Base-by-base conservation (phyloP, 805 yeast genomes). In the Kodamaea lidongshanica region DNA sequence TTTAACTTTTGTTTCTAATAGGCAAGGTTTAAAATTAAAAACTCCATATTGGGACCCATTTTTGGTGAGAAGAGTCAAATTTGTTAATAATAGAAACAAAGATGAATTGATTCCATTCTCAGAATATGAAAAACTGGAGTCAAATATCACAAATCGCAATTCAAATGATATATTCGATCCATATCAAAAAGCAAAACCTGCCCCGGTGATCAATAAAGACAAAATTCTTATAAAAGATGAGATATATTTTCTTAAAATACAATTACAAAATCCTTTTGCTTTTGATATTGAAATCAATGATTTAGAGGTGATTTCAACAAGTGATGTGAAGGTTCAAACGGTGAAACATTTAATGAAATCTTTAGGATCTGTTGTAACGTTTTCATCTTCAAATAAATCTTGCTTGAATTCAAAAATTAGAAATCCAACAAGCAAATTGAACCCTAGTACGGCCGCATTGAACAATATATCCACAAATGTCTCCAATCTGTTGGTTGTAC, bases 251-350 rank as follows among this genome's bases (percentile, higher is more conserved):
- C 59, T 82, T 11, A 49, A 60, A 5, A 57, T 84, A 2, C 57
- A 63, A 3, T 45, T 88, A 6, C 87, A 81, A 46, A 89, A 89
- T 49, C 95, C 95, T 6, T 85, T 75, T 56, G 71, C 72, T 5
- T 85, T 84, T 52, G 85, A 79, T 23, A 58, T 88, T 9, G 77
- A 73, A 21, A 56, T 88, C 4, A 60, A 63, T 12, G 68, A 68
- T 17, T 46, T 80, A 3, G 45, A 56, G 21, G 54, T 79, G 2
- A 54, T 52, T 1, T 45, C 60, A 3, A 57, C 50, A 8, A 52
- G 51, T 5, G 45, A 33, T 5, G 49, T 48, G 4, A 33, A 45
- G n/a, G 46, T 59, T 1, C 54, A 58, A 23, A 61, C 65, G 1
- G 28, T 58, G 8, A 36, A 34, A 28, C 30, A 36, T n/a, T 22